Conservation (phyloP, 108 stramenopile species). For the Pseudonitzschia delicatissima region DNA sequence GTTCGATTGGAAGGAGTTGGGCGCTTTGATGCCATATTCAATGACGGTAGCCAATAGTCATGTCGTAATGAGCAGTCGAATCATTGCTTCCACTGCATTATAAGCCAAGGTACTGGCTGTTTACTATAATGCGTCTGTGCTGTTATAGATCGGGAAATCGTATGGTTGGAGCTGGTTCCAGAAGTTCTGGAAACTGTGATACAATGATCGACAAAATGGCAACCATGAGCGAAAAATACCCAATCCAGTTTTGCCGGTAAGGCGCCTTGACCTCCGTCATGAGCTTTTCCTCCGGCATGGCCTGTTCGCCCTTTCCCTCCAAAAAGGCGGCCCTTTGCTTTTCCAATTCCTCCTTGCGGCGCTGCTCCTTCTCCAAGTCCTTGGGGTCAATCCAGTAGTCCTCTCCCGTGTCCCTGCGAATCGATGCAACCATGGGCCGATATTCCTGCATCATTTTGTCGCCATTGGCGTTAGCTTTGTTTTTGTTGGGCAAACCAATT, state of each 20-base stretch:
- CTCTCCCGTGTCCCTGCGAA: slow-evolving; percentile 62
- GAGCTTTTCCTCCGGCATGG: slow-evolving; percentile 51
- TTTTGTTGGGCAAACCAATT: slow-evolving; percentile 5
- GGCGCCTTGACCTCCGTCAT: slow-evolving; percentile 68
- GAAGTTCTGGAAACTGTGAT: slow-evolving; percentile 72
- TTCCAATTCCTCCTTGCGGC: slow-evolving; percentile 42
- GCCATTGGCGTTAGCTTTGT: slow-evolving; percentile 13
- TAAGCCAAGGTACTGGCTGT: too few species aligned
- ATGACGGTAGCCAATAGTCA: too few species aligned
- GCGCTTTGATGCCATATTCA: too few species aligned
- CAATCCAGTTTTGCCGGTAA: slow-evolving; percentile 90
- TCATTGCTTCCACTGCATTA: too few species aligned
- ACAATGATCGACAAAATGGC: slow-evolving; percentile 59
- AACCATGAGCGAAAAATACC: slow-evolving; percentile 66
- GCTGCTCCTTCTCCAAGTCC: slow-evolving; percentile 49
- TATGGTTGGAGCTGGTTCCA: slow-evolving; percentile 59
- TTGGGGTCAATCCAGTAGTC: slow-evolving; percentile 87
- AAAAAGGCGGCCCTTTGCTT: slow-evolving; percentile 26
- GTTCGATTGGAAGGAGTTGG: too few species aligned
- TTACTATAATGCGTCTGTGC: too few species aligned
- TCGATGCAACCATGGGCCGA: slow-evolving; percentile 53
- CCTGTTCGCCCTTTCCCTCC: background rate
- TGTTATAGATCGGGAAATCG: slow-evolving; percentile 69
- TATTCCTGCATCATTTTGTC: slow-evolving; percentile 49
- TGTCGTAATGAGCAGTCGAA: too few species aligned